Evolutionary conservation across 257 asterid species (phyloP).

Genomic region (Haberlea rhodopensis): DNA sequence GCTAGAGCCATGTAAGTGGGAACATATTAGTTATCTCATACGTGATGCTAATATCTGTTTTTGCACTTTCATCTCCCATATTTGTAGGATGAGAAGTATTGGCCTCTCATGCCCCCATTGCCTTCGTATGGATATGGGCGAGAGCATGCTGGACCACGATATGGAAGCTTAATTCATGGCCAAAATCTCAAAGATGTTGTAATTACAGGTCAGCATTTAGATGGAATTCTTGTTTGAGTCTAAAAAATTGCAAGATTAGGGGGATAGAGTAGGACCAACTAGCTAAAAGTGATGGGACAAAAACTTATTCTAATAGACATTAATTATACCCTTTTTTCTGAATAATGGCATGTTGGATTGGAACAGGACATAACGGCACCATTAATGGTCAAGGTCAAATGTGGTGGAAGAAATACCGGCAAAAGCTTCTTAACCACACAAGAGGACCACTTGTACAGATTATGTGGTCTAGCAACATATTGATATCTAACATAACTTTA

Average conservation of each 20-base stretch:
- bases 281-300: not conserved
- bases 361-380: constrained; percentile 78
- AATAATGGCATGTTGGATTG: constrained; percentile 19
- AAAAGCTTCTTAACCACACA: constrained; percentile 69
- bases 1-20: not conserved
- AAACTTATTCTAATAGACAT: not conserved
- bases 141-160: constrained; percentile 75
- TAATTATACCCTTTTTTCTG: constrained; percentile 20
- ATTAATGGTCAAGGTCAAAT: constrained; percentile 72
- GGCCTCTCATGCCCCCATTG: constrained; percentile 86
- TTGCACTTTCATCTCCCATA: not conserved
- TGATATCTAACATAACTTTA: constrained; percentile 63
- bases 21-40: constrained; percentile 8
- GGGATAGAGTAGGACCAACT: not conserved
- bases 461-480: constrained; percentile 70
- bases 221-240: constrained; percentile 1
- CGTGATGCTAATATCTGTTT: constrained; percentile 9
- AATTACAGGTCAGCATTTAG: constrained; percentile 54
- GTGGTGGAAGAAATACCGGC: constrained; percentile 75
- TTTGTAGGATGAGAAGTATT: constrained; percentile 59
- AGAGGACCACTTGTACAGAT: constrained; percentile 84
- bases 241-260: not conserved
- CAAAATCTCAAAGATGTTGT: constrained; percentile 72
- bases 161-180: constrained; percentile 81
- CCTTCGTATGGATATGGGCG: constrained; percentile 81